Evolutionary conservation across 805 yeast genomes (phyloP).

Genomic region (Blastobotrys terrestris): DNA sequence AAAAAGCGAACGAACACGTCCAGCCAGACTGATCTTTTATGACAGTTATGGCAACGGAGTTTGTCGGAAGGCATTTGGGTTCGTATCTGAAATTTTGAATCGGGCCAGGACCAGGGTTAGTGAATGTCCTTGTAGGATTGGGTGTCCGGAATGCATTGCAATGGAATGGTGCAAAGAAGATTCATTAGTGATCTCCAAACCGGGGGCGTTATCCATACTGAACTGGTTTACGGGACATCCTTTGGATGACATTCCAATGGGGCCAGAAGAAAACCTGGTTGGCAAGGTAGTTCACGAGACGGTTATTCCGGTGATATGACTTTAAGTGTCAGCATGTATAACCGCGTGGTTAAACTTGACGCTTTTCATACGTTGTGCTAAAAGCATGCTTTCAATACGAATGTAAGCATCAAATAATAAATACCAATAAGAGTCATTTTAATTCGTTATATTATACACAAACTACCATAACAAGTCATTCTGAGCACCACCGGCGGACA

Average conservation of each 20-base stretch:
- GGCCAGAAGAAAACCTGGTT: slow-evolving; percentile 31
- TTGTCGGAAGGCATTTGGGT: slow-evolving; percentile 71
- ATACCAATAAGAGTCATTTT: too few species aligned
- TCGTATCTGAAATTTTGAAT: slow-evolving; percentile 55
- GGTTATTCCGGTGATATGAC: slow-evolving; percentile 2
- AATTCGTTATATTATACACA: neutral
- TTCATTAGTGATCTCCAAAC: slow-evolving; percentile 77
- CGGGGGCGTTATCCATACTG: slow-evolving; percentile 70
- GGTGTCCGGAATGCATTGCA: slow-evolving; percentile 85
- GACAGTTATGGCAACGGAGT: slow-evolving; percentile 84
- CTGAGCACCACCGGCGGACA: slow-evolving; percentile 5
- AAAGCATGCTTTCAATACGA: too few species aligned
- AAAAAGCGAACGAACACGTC: slow-evolving; percentile 67
- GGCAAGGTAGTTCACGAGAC: slow-evolving; percentile 10
- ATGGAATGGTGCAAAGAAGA: slow-evolving; percentile 75
- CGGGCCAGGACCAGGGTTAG: slow-evolving; percentile 52
- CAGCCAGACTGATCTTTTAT: slow-evolving; percentile 78
- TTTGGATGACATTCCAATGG: slow-evolving; percentile 36
- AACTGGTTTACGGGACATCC: slow-evolving; percentile 53
- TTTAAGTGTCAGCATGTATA: neutral
- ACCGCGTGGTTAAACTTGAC: too few species aligned
- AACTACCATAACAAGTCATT: slow-evolving; percentile 16
- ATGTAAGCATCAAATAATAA: too few species aligned
- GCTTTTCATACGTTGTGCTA: too few species aligned
- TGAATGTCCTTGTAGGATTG: slow-evolving; percentile 55